phyloP scores from a whole-genome alignment of 176 grass and related monocot species.

The Rhipidocladum racemiflorum region DNA sequence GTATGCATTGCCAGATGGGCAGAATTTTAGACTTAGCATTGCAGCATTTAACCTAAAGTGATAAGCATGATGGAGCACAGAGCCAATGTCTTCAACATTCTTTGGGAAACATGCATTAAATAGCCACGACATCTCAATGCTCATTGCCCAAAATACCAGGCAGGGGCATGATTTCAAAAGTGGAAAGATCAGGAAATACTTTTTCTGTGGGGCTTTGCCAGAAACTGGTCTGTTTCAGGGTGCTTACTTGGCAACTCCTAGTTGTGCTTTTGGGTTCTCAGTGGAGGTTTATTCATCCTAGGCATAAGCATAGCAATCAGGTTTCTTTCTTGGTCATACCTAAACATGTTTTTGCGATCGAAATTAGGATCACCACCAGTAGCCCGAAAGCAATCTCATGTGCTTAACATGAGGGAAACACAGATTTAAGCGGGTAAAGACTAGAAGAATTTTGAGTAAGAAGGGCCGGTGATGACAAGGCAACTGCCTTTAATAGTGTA shows the following conservation, averaged over 20 bases:
- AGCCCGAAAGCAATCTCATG: neutral
- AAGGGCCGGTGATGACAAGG: neutral
- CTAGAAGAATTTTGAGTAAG: neutral
- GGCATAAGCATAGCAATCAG: neutral
- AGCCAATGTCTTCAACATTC: neutral
- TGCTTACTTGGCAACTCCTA: neutral
- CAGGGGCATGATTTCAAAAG: neutral
- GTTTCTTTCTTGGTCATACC: neutral
- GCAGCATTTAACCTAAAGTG: neutral
- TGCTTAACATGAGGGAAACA: neutral
- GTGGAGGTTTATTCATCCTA: neutral
- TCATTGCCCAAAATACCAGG: neutral
- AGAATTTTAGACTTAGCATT: neutral
- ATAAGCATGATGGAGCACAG: neutral
- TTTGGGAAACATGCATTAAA: neutral
- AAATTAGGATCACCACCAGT: neutral
- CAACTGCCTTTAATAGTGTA: neutral
- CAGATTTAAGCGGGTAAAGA: neutral
- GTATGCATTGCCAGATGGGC: conserved; percentile 86
- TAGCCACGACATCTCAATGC: neutral
- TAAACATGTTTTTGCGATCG: neutral
- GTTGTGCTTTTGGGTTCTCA: neutral
- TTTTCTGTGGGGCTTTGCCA: neutral
- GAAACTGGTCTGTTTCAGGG: neutral
- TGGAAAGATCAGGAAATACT: neutral